phyloP scores from a whole-genome alignment of 2,329 filamentous ascomycete species.

The Phaeosphaeriaceae sp. region DNA sequence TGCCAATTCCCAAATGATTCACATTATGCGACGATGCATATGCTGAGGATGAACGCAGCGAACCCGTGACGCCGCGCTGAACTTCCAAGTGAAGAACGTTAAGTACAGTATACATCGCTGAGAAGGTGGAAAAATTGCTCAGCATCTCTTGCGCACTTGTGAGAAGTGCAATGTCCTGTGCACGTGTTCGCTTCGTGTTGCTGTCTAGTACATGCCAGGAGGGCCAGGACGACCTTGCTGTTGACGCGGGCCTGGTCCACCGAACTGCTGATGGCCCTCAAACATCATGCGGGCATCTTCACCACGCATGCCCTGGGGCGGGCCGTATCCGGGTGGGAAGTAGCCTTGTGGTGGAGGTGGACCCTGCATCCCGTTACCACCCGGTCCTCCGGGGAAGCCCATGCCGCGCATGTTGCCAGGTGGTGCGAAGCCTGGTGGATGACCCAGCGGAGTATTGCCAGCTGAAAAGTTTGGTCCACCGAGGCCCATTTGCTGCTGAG shows the following conservation, averaged over 20 bases:
- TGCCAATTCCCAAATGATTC: background rate
- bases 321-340: slow-evolving; percentile 43
- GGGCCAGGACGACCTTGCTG: slow-evolving; percentile 38
- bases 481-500: slow-evolving; percentile 41
- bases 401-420: slow-evolving; percentile 39
- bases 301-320: slow-evolving; percentile 39
- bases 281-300: slow-evolving; percentile 48
- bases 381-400: slow-evolving; percentile 37
- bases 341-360: slow-evolving; percentile 46
- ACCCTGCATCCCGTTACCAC: slow-evolving; percentile 41
- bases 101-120: slow-evolving; percentile 5
- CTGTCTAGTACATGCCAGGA: slow-evolving; percentile 40
- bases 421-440: slow-evolving; percentile 44
- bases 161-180: background rate
- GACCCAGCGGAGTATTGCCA: slow-evolving; percentile 47
- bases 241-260: slow-evolving; percentile 35
- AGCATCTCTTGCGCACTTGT: background rate
- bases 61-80: slow-evolving; percentile 6
- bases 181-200: background rate
- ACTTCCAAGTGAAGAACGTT: background rate
- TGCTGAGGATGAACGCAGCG: background rate
- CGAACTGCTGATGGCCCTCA: slow-evolving; percentile 38
- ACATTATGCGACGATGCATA: background rate
- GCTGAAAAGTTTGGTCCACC: slow-evolving; percentile 43
- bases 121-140: background rate